phyloP scores from a whole-genome alignment of 352 stramenopile genomes.

The Globisporangium iwayamae region DNA sequence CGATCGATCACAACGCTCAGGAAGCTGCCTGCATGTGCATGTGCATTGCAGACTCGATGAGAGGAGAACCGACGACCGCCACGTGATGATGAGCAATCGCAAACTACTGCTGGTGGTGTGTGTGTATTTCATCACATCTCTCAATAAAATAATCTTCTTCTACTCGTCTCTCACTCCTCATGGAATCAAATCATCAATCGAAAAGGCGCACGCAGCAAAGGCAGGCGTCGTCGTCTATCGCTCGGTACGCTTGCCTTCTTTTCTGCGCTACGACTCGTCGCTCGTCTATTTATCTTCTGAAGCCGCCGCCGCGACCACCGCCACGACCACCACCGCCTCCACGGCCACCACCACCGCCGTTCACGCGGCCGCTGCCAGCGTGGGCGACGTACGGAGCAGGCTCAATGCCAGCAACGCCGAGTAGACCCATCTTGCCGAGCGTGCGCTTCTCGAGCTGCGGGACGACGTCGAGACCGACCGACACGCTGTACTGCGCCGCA shows the following conservation, averaged over 20 bases:
- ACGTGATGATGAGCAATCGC: too few relatives aligned
- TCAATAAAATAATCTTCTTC: conserved; percentile 2
- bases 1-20: too few relatives aligned
- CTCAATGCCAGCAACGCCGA: conserved; percentile 70
- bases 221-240: not conserved
- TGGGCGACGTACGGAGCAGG: conserved; percentile 33
- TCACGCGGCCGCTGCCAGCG: conserved; percentile 21
- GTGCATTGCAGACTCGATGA: too few relatives aligned
- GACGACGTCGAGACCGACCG: conserved; percentile 60
- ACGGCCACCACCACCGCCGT: conserved; percentile 11
- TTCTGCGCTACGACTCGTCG: not conserved
- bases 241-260: not conserved
- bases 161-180: conserved; percentile 3
- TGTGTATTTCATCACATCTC: not conserved
- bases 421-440: conserved; percentile 82
- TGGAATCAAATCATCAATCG: conserved; percentile 4
- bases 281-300: conserved; percentile 5
- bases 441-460: conserved; percentile 85
- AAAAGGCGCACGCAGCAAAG: not conserved
- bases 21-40: too few relatives aligned
- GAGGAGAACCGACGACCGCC: too few relatives aligned
- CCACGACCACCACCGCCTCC: conserved; percentile 9
- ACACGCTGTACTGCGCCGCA: conserved; percentile 57
- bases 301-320: conserved; percentile 9
- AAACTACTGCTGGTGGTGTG: not conserved